Conservation (phyloP, 192 early-diverging fungal species). For the Coemansia asiatica region DNA sequence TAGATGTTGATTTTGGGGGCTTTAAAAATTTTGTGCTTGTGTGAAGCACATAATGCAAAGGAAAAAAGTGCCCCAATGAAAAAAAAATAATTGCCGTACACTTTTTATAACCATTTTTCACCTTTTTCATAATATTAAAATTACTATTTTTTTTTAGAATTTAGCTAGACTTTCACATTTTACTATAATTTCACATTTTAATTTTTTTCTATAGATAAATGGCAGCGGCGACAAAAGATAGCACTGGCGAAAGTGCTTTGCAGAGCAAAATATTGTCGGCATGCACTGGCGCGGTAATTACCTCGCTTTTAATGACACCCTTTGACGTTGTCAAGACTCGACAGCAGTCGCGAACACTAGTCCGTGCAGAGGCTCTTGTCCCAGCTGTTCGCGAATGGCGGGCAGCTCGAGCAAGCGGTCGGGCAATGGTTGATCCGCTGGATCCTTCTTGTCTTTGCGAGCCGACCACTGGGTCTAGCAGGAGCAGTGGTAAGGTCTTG, state of each 20-base stretch:
- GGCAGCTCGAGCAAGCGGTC: not conserved
- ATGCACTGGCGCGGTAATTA: constrained; percentile 76
- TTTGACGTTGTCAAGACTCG: constrained; percentile 37
- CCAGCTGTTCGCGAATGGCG: constrained; percentile 35
- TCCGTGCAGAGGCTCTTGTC: constrained; percentile 27
- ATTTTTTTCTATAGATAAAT: no score
- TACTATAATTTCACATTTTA: no score
- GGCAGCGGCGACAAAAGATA: no score
- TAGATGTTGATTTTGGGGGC: no score
- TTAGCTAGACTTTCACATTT: no score
- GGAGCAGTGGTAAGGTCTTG: not conserved
- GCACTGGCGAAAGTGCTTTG: constrained; percentile 1
- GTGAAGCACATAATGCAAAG: no score
- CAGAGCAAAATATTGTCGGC: constrained; percentile 74
- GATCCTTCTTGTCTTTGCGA: not conserved
- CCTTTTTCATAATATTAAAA: no score
- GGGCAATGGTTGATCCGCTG: not conserved
- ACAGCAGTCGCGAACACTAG: constrained; percentile 38
- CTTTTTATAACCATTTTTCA: no score
- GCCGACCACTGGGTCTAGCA: not conserved
- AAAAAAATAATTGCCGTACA: no score
- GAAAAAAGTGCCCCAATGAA: no score
- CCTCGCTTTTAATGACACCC: constrained; percentile 63
- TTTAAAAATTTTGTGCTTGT: no score
- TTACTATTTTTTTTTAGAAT: no score